A percentile compares a stretch with the other conserved stretches of the same genome.
Conservation (phyloP, 805 yeast genomes). For the Brettanomyces anomalus region DNA sequence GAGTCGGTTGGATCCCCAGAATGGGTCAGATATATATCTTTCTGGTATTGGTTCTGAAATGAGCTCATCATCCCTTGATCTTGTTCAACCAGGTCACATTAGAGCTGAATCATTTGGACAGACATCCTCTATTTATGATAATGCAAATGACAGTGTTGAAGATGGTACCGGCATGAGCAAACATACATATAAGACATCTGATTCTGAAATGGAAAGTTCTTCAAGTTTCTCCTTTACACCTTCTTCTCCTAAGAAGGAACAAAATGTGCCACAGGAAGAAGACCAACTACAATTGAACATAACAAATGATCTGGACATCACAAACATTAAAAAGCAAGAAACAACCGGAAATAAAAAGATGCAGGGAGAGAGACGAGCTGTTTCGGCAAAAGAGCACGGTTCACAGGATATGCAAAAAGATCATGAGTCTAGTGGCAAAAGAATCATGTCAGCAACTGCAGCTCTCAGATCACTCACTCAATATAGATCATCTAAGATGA, state of each 20-base stretch:
- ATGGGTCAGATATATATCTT: too few species aligned
- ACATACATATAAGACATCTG: neutral
- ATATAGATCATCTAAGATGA: conserved; percentile 39
- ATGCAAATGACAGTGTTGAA: conserved; percentile 7
- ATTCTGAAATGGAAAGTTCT: neutral
- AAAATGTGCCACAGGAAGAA: neutral
- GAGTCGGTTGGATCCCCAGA: too few species aligned
- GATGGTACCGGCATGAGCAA: neutral
- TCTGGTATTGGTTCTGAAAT: neutral
- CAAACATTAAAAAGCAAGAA: too few species aligned
- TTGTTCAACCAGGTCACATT: neutral
- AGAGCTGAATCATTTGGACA: conserved; percentile 2
- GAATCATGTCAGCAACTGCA: conserved; percentile 30
- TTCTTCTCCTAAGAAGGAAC: too few species aligned
- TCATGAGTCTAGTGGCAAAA: conserved; percentile 20
- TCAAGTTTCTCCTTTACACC: conserved; percentile 28
- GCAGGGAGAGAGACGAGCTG: conserved; percentile 33
- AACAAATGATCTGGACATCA: too few species aligned
- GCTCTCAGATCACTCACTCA: conserved; percentile 34
- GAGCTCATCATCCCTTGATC: neutral
- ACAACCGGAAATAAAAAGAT: too few species aligned
- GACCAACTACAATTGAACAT: too few species aligned
- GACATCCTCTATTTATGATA: conserved; percentile 37
- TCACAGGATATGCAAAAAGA: conserved; percentile 4
- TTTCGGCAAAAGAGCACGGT: conserved; percentile 32